A percentile compares a stretch with the other conserved stretches of the same genome.
Evolutionary conservation across 345 rosid genomes (phyloP).

Genomic region (Linum tenue): DNA sequence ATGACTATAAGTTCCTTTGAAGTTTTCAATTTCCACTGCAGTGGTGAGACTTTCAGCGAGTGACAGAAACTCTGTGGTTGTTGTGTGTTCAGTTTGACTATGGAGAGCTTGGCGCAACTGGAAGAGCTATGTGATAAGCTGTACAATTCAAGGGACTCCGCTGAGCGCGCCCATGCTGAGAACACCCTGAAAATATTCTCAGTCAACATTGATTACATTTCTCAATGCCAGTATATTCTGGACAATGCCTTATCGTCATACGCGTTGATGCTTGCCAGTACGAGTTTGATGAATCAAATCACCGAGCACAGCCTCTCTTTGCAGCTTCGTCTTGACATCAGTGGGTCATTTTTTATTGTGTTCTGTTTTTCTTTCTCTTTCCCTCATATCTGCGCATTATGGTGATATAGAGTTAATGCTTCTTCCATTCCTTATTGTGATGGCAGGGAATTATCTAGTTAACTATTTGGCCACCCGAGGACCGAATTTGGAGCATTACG

Average conservation of each 20-base stretch:
- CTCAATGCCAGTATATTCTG: conserved; percentile 94
- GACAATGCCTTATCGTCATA: conserved; percentile 95
- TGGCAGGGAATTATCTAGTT: conserved; percentile 63
- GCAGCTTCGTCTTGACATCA: conserved; percentile 87
- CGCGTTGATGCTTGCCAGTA: conserved; percentile 97
- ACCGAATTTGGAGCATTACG: conserved; percentile 76
- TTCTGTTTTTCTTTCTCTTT: background rate
- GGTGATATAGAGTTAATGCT: background rate
- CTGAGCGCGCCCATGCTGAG: conserved; percentile 88
- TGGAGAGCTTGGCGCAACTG: conserved; percentile 97
- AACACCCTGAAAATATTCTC: conserved; percentile 87
- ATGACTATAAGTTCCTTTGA: background rate
- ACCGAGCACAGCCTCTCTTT: conserved; percentile 83
- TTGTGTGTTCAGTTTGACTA: conserved; percentile 24
- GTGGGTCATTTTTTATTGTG: conserved; percentile 28
- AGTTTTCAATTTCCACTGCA: background rate
- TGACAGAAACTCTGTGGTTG: background rate
- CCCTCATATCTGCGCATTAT: conserved; percentile 8
- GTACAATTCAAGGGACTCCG: conserved; percentile 88
- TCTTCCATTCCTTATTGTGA: background rate
- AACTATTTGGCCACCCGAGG: conserved; percentile 91
- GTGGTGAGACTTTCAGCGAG: too few relatives aligned
- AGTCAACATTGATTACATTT: conserved; percentile 74
- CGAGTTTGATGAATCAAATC: conserved; percentile 91
- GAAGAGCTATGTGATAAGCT: conserved; percentile 96